phyloP scores from a whole-genome alignment of 768 basidiomycete genomes.

The Termitomyces heimii region DNA sequence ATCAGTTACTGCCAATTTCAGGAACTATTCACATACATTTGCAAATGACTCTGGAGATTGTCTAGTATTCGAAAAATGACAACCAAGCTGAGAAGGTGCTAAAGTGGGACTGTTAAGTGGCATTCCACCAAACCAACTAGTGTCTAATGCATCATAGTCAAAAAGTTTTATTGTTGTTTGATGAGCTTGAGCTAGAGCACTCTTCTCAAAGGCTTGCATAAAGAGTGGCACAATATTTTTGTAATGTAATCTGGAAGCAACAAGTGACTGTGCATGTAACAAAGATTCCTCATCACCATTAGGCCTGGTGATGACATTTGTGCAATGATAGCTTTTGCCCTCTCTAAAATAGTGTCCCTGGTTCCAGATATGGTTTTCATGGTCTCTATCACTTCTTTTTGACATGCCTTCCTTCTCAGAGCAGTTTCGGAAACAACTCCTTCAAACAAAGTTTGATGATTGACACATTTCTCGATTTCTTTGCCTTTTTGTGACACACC shows the following conservation, averaged over 20 bases:
- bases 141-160: neutral
- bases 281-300: slow-evolving; percentile 2
- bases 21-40: slow-evolving; percentile 1
- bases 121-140: neutral
- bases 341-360: slow-evolving; percentile 34
- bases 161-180: slow-evolving; percentile 12
- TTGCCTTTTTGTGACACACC: slow-evolving; percentile 13
- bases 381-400: slow-evolving; percentile 29
- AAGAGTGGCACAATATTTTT: slow-evolving; percentile 5
- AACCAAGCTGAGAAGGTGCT: slow-evolving; percentile 25
- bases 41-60: neutral
- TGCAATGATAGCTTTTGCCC: slow-evolving; percentile 28
- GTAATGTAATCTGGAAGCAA: neutral
- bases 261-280: slow-evolving; percentile 13
- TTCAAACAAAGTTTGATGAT: slow-evolving; percentile 43
- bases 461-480: slow-evolving; percentile 15
- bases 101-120: slow-evolving; percentile 23
- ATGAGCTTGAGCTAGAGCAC: slow-evolving; percentile 24
- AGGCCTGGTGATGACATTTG: slow-evolving; percentile 7
- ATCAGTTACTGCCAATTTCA: slow-evolving; percentile 21
- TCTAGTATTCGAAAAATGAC: neutral
- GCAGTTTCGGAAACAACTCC: slow-evolving; percentile 40
- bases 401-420: slow-evolving; percentile 41
- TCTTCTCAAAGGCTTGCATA: slow-evolving; percentile 37
- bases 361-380: slow-evolving; percentile 43